phyloP scores from a whole-genome alignment of 1,139 yeast species.

The Yamadazyma jaroonii region DNA sequence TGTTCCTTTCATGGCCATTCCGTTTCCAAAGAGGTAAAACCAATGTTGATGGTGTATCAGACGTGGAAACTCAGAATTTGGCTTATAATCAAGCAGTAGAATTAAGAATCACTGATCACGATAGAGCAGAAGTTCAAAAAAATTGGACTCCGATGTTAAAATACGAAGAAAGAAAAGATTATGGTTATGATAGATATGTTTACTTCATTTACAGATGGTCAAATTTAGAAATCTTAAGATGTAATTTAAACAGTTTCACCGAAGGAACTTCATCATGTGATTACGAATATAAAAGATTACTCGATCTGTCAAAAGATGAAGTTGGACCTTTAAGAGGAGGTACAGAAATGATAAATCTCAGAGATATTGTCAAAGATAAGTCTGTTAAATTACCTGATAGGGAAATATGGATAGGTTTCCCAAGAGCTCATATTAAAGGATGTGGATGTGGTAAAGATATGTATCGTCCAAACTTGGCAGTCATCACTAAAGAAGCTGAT shows the following conservation, averaged over 20 bases:
- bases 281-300: constrained; percentile 20
- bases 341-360: constrained; percentile 25
- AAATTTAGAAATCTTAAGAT: constrained; percentile 24
- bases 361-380: constrained; percentile 13
- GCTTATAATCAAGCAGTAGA: constrained; percentile 28
- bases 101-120: constrained; percentile 19
- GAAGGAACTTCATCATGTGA: constrained; percentile 29
- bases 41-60: constrained; percentile 25
- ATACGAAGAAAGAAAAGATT: constrained; percentile 13
- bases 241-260: constrained; percentile 18
- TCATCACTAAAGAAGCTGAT: constrained; percentile 25
- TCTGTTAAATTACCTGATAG: constrained; percentile 20
- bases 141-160: constrained; percentile 34
- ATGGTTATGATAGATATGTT: constrained; percentile 20
- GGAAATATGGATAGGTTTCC: constrained; percentile 52
- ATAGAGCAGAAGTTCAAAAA: constrained; percentile 20
- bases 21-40: constrained; percentile 30
- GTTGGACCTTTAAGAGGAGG: constrained; percentile 38
- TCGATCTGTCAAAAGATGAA: constrained; percentile 17
- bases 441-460: constrained; percentile 50
- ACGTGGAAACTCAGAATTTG: constrained; percentile 13
- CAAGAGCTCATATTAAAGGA: constrained; percentile 41
- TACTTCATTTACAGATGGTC: constrained; percentile 31
- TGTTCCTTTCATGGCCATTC: constrained; percentile 30
- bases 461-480: constrained; percentile 46